A percentile compares a stretch with the other conserved stretches of the same genome.
Evolutionary conservation across 2,329 filamentous ascomycete species (phyloP).

Genomic region (Herpotrichia juniperi): DNA sequence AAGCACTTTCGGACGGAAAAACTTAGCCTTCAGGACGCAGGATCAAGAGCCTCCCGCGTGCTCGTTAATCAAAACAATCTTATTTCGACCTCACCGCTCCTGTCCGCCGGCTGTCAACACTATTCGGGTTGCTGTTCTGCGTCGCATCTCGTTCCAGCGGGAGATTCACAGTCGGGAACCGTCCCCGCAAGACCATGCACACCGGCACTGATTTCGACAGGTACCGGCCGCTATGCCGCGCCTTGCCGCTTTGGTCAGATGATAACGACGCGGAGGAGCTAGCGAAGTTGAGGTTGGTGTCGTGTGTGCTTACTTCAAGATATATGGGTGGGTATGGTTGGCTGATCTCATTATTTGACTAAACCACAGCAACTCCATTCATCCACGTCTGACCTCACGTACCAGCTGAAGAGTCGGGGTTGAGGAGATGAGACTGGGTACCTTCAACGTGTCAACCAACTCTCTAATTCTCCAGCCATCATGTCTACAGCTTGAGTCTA

Average conservation of each 20-base stretch:
- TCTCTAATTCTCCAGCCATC: no score
- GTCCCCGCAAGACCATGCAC: not conserved
- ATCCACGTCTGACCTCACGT: not conserved
- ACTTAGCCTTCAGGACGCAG: constrained; percentile 7
- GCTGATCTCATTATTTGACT: not conserved
- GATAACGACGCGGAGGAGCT: not conserved
- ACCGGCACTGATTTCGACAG: not conserved
- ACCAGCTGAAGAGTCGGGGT: not conserved
- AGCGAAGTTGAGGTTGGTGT: not conserved
- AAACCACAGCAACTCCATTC: not conserved
- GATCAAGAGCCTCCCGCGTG: constrained; percentile 15
- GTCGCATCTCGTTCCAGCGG: not conserved
- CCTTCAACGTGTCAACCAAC: no score
- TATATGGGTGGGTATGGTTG: not conserved
- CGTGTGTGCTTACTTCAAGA: not conserved
- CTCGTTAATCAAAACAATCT: constrained; percentile 9
- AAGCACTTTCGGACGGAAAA: constrained; percentile 10
- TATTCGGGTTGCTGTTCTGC: not conserved
- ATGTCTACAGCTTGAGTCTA: no score
- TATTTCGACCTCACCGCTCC: constrained; percentile 9
- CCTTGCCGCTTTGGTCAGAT: not conserved
- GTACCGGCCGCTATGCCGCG: not conserved
- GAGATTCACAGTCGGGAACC: not conserved
- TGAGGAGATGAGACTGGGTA: not conserved
- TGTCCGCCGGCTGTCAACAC: not conserved